Evolutionary conservation across 1,284 basidiomycete species (phyloP), one percentile per base, ranked within the genome.

Genomic region (Cerrena zonata): DNA sequence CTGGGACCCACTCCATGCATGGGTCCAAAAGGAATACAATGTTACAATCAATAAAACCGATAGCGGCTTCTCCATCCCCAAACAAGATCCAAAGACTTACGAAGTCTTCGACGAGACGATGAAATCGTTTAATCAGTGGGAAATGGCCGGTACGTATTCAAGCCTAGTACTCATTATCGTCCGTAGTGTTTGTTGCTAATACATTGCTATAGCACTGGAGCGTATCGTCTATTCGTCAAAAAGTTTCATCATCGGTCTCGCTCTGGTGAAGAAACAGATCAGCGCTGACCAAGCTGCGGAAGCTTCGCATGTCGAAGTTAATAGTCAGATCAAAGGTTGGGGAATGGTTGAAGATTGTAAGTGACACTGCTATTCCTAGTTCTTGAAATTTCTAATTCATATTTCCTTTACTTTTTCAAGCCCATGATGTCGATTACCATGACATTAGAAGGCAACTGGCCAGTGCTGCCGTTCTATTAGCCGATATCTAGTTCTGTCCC

Each of bases 261-360:
- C 90, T 1, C 76, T 99, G 13, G 80, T 95, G 23, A 82, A 82
- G 60, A 83, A 83, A 30, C 79, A 77, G 49, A 66, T 96, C 39
- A 82, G 79, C 2, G 90, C 86, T 0, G 89, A 99, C 58, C 76
- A 93, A 63, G 95, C 96, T 1, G 82, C 92, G 1, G 69, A 84
- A 48, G 92, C 90, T 0, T 81, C 92, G 3, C 88, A 91, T 53
- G 95, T 96, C 5, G 96, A 99, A 69, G 94, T 99, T 0, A 79
- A 86, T 53, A 93, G 89, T 63, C 96, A 99, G 70, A 97, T 97
- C 55, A 82, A 95, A 67, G 77, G 84, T 47, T 99, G 96, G 96
- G 96, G 96, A 22, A 93, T 96, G 69, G 96, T 99, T 0, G 96
- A 99, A 74, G 96, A 99, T 68, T 91, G 94, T 96, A 62, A 75